Percentiles rank a stretch among this genome's conserved stretches.
Conservation (phyloP, 2,329 filamentous ascomycete genomes). For the Colletotrichum sojae region DNA sequence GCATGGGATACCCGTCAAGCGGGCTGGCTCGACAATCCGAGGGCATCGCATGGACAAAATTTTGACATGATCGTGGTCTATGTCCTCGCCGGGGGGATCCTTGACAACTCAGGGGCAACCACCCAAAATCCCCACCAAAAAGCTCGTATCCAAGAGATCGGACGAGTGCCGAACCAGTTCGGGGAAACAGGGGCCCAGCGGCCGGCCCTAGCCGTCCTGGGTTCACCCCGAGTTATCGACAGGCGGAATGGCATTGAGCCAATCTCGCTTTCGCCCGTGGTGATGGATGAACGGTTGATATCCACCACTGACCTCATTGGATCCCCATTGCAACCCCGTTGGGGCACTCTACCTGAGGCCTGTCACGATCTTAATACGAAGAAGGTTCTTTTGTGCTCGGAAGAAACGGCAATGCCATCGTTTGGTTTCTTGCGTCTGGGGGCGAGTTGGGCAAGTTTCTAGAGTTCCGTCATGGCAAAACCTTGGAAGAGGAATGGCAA, state of each 20-base stretch:
- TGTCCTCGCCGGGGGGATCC: neutral
- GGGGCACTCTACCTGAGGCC: neutral
- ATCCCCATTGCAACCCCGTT: conserved; percentile 6
- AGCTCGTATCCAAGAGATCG: conserved; percentile 34
- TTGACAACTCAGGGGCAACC: neutral
- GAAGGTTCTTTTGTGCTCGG: conserved; percentile 16
- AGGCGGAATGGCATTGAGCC: conserved; percentile 1
- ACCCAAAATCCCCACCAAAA: conserved; percentile 7
- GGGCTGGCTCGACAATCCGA: neutral
- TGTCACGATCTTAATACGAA: conserved; percentile 32
- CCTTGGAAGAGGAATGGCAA: too few species aligned
- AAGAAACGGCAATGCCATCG: neutral
- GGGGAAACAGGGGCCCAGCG: neutral
- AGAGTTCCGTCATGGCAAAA: too few species aligned
- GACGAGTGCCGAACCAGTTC: conserved; percentile 21
- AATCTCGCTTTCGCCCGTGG: conserved; percentile 9
- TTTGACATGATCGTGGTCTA: conserved; percentile 17
- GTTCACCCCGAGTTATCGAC: neutral
- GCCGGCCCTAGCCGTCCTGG: neutral
- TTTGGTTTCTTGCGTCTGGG: neutral
- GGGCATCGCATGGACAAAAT: neutral
- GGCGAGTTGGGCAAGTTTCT: neutral
- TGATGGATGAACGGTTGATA: neutral
- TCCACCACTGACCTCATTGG: conserved; percentile 21
- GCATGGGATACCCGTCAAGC: neutral